A percentile compares a stretch with the other conserved stretches of the same genome.
Evolutionary conservation across 306 rosid species (phyloP).

Genomic region (Boehmeria nivea): DNA sequence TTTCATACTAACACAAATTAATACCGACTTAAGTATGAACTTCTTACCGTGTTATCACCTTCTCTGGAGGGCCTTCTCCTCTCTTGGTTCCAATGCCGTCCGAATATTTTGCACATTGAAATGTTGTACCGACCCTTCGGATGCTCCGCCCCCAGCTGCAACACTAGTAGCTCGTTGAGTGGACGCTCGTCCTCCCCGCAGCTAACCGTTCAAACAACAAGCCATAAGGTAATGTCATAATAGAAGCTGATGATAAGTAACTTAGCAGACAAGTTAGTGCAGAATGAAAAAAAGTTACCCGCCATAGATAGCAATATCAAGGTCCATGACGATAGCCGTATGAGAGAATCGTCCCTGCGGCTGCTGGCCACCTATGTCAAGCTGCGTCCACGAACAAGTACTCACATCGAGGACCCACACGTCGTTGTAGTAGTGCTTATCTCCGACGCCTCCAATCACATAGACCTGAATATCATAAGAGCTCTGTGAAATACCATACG

Average conservation of each 20-base stretch:
- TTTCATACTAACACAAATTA: not conserved
- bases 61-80: conserved; percentile 33
- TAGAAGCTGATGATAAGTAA: not conserved
- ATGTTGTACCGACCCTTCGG: conserved; percentile 52
- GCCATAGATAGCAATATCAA: conserved; percentile 71
- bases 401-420: conserved; percentile 77
- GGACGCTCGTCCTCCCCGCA: conserved; percentile 98
- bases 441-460: conserved; percentile 92
- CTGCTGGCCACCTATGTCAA: conserved; percentile 60
- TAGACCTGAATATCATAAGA: conserved; percentile 43
- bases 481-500: too few species aligned
- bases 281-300: conserved; percentile 48
- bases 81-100: conserved; percentile 62
- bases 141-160: conserved; percentile 79
- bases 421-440: conserved; percentile 75
- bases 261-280: not conserved
- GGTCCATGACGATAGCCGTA: conserved; percentile 70
- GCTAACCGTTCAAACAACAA: conserved; percentile 35
- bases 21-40: not conserved
- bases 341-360: conserved; percentile 97
- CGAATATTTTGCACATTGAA: conserved; percentile 70
- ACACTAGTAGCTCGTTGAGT: conserved; percentile 65
- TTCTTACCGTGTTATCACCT: conserved; percentile 43
- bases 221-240: too few species aligned
- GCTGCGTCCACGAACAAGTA: conserved; percentile 72